Evolutionary conservation across 495 filamentous ascomycete genomes (phyloP).

Genomic region (Daldinia decipiens): DNA sequence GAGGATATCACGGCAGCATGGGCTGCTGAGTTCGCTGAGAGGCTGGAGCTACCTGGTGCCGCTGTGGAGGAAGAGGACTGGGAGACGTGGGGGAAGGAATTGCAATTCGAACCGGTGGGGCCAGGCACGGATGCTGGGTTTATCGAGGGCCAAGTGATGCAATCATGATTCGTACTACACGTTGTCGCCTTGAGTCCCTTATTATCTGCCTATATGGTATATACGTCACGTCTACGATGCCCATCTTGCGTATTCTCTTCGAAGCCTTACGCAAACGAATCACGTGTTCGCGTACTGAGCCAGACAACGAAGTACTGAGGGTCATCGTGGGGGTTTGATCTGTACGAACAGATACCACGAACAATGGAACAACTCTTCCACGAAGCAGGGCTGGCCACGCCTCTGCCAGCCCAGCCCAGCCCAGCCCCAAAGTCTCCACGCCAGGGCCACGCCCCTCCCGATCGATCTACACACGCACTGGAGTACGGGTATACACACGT

Average conservation of each 20-base stretch:
- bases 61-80: slow-evolving; percentile 9
- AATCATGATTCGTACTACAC: slow-evolving; percentile 4
- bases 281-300: not conserved
- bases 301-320: not conserved
- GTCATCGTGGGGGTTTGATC: slow-evolving; percentile 7
- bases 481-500: slow-evolving; percentile 8
- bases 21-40: slow-evolving; percentile 30
- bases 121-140: not conserved
- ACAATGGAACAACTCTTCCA: not conserved
- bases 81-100: slow-evolving; percentile 6
- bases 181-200: not conserved
- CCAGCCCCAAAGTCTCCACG: not conserved
- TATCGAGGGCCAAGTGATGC: slow-evolving; percentile 6
- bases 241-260: not conserved
- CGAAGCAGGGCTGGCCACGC: slow-evolving; percentile 4
- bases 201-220: not conserved
- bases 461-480: slow-evolving; percentile 9
- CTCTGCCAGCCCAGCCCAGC: not conserved
- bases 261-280: not conserved
- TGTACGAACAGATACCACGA: not conserved
- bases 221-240: not conserved
- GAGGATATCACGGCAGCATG: slow-evolving; percentile 29
- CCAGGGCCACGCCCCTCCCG: slow-evolving; percentile 3
- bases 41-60: slow-evolving; percentile 4
- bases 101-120: not conserved